Conservation (phyloP, 2,329 filamentous ascomycete species). For the Xylaria sp. region DNA sequence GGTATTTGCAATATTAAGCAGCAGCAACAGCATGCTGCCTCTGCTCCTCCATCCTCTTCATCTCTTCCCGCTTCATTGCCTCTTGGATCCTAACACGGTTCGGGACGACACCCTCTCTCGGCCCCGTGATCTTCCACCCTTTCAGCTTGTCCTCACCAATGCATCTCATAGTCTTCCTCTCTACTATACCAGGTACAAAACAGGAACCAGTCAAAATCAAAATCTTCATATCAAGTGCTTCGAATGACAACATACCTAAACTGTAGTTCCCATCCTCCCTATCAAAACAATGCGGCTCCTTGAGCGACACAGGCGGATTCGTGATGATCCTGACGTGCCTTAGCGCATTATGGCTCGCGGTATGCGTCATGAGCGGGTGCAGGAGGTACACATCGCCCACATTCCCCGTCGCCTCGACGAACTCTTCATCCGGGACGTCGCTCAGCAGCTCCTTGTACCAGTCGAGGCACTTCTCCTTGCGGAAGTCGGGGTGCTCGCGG, state of each 20-base stretch:
- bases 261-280: conserved; percentile 62
- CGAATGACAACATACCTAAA: conserved; percentile 44
- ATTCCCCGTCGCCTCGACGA: conserved; percentile 65
- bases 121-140: conserved; percentile 63
- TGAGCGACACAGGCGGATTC: conserved; percentile 65
- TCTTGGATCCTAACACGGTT: conserved; percentile 60
- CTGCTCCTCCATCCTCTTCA: conserved; percentile 56
- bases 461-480: conserved; percentile 54
- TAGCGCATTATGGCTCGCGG: conserved; percentile 61
- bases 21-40: conserved; percentile 37
- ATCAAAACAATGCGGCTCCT: conserved; percentile 64
- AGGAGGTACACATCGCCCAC: conserved; percentile 68
- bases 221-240: too few species aligned
- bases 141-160: conserved; percentile 60
- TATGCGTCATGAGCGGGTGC: conserved; percentile 71
- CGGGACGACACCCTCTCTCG: conserved; percentile 63
- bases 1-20: conserved; percentile 38
- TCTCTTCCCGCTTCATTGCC: conserved; percentile 62
- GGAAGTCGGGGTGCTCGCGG: conserved; percentile 60
- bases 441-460: conserved; percentile 58
- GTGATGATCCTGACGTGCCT: conserved; percentile 64
- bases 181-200: conserved; percentile 52
- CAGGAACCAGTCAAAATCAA: conserved; percentile 1
- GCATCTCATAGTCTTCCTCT: conserved; percentile 63
- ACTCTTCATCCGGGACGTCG: conserved; percentile 51